phyloP scores from a whole-genome alignment of 2,329 filamentous ascomycete species.

The Aureobasidium namibiae region DNA sequence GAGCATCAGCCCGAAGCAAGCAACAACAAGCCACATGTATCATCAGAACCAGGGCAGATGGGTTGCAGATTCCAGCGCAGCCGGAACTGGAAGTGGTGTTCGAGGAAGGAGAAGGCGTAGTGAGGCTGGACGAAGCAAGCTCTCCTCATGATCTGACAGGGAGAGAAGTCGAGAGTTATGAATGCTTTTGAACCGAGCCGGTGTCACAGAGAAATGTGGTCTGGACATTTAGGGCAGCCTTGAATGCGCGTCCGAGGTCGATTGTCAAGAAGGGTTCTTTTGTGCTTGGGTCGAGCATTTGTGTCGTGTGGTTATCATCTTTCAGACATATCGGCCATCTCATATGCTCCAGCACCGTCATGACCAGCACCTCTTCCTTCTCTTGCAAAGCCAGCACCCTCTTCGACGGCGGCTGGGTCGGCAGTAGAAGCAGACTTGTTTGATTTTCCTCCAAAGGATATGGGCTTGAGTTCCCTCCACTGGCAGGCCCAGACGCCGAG shows the following conservation, averaged over 20 bases:
- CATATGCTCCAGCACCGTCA: slow-evolving; percentile 40
- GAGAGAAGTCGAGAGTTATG: slow-evolving; percentile 27
- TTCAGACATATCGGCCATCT: slow-evolving; percentile 36
- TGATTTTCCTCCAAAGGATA: slow-evolving; percentile 65
- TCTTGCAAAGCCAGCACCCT: slow-evolving; percentile 31
- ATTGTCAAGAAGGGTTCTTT: not conserved
- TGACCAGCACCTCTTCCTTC: slow-evolving; percentile 32
- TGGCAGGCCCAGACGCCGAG: slow-evolving; percentile 86
- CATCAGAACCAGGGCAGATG: not conserved
- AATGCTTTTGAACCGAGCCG: slow-evolving; percentile 21
- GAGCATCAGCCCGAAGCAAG: not conserved
- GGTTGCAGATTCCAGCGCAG: not conserved
- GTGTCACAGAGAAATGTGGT: not conserved
- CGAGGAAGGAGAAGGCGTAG: slow-evolving; percentile 26
- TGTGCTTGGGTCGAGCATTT: not conserved
- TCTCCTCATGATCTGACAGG: slow-evolving; percentile 27
- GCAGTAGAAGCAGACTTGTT: slow-evolving; percentile 18
- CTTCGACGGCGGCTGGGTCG: slow-evolving; percentile 22
- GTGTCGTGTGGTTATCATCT: slow-evolving; percentile 12
- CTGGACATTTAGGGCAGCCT: not conserved
- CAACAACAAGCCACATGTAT: slow-evolving; percentile 1
- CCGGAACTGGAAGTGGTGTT: slow-evolving; percentile 16
- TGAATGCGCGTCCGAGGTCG: not conserved
- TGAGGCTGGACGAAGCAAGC: slow-evolving; percentile 23
- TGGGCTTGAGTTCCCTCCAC: slow-evolving; percentile 80